Evolutionary conservation across 805 yeast genomes (phyloP).

Genomic region (Starmerella potacharoeniae): DNA sequence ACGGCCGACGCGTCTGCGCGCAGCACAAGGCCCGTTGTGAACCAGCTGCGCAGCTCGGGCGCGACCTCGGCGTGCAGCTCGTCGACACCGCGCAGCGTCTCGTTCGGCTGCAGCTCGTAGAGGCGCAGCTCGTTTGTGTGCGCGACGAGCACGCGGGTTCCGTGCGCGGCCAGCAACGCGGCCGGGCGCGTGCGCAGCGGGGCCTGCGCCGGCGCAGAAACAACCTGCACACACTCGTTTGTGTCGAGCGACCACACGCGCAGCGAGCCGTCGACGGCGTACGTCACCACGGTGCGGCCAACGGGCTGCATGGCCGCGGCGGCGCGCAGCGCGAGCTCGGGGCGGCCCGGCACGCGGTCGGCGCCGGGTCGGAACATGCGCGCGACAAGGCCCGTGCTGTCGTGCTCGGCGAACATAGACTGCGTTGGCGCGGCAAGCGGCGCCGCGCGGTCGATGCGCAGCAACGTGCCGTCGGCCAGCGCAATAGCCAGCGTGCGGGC

Average conservation of each 20-base stretch:
- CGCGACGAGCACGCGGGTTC: slow-evolving; percentile 6
- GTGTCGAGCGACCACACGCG: slow-evolving; percentile 48
- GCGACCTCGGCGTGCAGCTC: background rate
- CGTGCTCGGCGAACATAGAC: slow-evolving; percentile 25
- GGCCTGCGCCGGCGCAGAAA: background rate
- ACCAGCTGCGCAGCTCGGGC: slow-evolving; percentile 14
- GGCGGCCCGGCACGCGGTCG: slow-evolving; percentile 35
- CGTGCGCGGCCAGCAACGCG: slow-evolving; percentile 6
- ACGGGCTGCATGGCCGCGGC: slow-evolving; percentile 30
- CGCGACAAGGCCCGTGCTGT: background rate
- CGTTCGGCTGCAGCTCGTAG: background rate
- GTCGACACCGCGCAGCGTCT: background rate
- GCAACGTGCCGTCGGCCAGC: slow-evolving; percentile 65
- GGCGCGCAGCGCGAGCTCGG: slow-evolving; percentile 32
- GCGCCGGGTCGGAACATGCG: slow-evolving; percentile 14
- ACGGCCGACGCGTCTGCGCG: slow-evolving; percentile 2
- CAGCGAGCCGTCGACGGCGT: slow-evolving; percentile 43
- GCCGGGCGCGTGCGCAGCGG: slow-evolving; percentile 15
- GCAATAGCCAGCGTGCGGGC: slow-evolving; percentile 41
- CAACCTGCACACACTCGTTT: slow-evolving; percentile 23
- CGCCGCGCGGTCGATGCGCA: slow-evolving; percentile 27
- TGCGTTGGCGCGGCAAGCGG: slow-evolving; percentile 32
- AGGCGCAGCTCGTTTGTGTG: slow-evolving; percentile 2
- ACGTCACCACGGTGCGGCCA: slow-evolving; percentile 34
- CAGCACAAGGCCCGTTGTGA: slow-evolving; percentile 8